phyloP scores from a whole-genome alignment of 1,284 basidiomycete species.

The Ganoderma resinaceum region DNA sequence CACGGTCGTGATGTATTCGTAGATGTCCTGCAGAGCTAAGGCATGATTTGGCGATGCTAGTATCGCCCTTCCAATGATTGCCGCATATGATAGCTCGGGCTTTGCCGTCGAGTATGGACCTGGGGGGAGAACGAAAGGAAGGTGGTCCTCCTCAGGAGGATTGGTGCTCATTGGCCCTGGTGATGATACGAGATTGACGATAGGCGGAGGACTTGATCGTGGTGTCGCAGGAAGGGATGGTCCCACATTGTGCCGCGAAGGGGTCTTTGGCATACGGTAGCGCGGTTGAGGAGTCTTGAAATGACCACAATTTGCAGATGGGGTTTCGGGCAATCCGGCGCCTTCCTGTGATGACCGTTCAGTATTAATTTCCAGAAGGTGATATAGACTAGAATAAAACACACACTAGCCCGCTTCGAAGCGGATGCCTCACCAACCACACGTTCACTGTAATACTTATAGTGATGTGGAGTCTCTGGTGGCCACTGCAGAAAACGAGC shows the following conservation, averaged over 20 bases:
- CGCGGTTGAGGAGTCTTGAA: slow-evolving; percentile 31
- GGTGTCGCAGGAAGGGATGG: slow-evolving; percentile 61
- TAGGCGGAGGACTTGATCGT: slow-evolving; percentile 50
- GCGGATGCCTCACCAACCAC: slow-evolving; percentile 39
- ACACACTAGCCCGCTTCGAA: slow-evolving; percentile 30
- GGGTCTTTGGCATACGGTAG: slow-evolving; percentile 28
- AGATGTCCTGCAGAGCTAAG: slow-evolving; percentile 94
- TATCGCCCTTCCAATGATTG: slow-evolving; percentile 95
- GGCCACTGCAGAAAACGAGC: slow-evolving; percentile 7
- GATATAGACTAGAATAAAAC: background rate
- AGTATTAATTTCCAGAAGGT: background rate
- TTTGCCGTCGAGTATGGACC: slow-evolving; percentile 84
- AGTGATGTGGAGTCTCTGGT: slow-evolving; percentile 42
- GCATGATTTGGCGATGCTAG: slow-evolving; percentile 85
- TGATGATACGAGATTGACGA: slow-evolving; percentile 79
- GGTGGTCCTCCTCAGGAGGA: slow-evolving; percentile 64
- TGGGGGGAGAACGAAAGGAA: slow-evolving; percentile 79
- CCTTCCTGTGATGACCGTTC: slow-evolving; percentile 21
- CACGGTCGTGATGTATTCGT: slow-evolving; percentile 93
- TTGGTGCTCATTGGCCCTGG: slow-evolving; percentile 73
- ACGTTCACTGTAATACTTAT: slow-evolving; percentile 41
- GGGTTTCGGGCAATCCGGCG: slow-evolving; percentile 26
- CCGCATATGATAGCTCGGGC: slow-evolving; percentile 90
- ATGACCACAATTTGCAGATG: slow-evolving; percentile 24
- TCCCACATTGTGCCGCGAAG: slow-evolving; percentile 38